phyloP scores from a whole-genome alignment of 495 filamentous ascomycete species.

The Xylaria cubensis region DNA sequence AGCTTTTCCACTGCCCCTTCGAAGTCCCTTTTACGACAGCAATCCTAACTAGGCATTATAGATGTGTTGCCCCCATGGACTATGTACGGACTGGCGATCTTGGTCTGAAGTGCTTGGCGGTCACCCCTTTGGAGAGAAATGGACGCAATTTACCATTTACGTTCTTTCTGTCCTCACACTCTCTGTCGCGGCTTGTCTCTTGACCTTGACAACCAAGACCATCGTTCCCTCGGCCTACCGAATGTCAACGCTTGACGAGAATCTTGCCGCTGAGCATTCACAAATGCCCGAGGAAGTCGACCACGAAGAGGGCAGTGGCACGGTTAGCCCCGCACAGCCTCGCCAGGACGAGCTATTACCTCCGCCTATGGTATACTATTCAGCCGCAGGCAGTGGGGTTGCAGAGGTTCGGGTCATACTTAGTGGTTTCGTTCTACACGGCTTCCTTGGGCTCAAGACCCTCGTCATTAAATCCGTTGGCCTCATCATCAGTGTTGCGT shows the following conservation, averaged over 20 bases:
- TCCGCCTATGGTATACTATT: slow-evolving; percentile 90
- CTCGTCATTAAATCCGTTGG: slow-evolving; percentile 85
- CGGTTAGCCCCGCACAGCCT: slow-evolving; percentile 48
- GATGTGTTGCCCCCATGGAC: slow-evolving; percentile 74
- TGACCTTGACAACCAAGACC: slow-evolving; percentile 89
- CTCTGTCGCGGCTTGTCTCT: slow-evolving; percentile 73
- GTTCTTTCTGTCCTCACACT: slow-evolving; percentile 73
- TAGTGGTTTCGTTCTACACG: slow-evolving; percentile 96
- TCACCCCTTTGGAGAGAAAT: slow-evolving; percentile 58
- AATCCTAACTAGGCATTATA: slow-evolving; percentile 26
- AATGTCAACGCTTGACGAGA: slow-evolving; percentile 87
- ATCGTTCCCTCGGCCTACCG: slow-evolving; percentile 87
- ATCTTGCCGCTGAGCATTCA: slow-evolving; percentile 57
- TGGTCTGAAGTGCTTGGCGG: slow-evolving; percentile 74
- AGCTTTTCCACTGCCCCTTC: slow-evolving; percentile 1
- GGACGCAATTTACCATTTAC: slow-evolving; percentile 80
- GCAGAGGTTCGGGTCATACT: slow-evolving; percentile 97
- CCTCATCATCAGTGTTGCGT: slow-evolving; percentile 86
- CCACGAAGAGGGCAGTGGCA: slow-evolving; percentile 38
- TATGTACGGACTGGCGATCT: slow-evolving; percentile 74
- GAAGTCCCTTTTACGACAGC: background rate
- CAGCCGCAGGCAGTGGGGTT: slow-evolving; percentile 94
- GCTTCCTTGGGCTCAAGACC: slow-evolving; percentile 90
- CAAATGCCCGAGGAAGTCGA: slow-evolving; percentile 47
- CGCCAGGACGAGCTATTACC: slow-evolving; percentile 32